Percentiles rank a stretch among this genome's conserved stretches.
Evolutionary conservation across 495 filamentous ascomycete species (phyloP).

Genomic region (Hyaloscypha finlandica): DNA sequence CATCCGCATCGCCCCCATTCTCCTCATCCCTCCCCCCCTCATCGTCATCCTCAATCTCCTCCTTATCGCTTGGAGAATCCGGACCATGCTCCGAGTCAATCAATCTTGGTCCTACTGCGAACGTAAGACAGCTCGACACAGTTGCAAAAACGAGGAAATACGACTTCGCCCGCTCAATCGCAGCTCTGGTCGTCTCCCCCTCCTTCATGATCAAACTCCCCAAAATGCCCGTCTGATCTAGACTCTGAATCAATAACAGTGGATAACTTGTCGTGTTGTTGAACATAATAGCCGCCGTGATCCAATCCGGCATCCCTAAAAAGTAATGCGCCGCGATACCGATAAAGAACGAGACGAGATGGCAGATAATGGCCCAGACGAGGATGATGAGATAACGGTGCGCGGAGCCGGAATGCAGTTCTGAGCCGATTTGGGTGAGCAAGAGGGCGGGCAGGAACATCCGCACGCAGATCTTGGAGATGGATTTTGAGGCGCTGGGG

Average conservation of each 20-base stretch:
- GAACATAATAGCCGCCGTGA: constrained; percentile 66
- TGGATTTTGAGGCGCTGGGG: constrained; percentile 55
- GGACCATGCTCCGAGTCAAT: constrained; percentile 50
- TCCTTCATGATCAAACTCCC: constrained; percentile 49
- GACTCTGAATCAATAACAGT: constrained; percentile 64
- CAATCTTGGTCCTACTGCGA: constrained; percentile 63
- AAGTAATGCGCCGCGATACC: constrained; percentile 44
- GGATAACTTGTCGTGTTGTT: constrained; percentile 79
- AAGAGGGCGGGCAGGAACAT: constrained; percentile 72
- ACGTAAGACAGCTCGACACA: constrained; percentile 47
- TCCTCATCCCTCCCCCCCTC: constrained; percentile 34
- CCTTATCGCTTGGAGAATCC: constrained; percentile 34
- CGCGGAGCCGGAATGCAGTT: constrained; percentile 59
- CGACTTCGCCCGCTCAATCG: constrained; percentile 64
- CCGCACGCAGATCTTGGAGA: constrained; percentile 66
- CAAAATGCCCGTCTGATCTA: constrained; percentile 67
- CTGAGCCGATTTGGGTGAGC: constrained; percentile 65
- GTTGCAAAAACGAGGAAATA: constrained; percentile 67
- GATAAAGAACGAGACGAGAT: constrained; percentile 53
- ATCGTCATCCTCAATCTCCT: constrained; percentile 32
- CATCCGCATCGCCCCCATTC: constrained; percentile 28
- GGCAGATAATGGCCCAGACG: constrained; percentile 62
- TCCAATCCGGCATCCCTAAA: constrained; percentile 59
- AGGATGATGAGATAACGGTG: constrained; percentile 55
- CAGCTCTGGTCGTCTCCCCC: constrained; percentile 46